Evolutionary conservation across 1,139 yeast genomes (phyloP).

Genomic region (Pneumocystis oryctolagi): DNA sequence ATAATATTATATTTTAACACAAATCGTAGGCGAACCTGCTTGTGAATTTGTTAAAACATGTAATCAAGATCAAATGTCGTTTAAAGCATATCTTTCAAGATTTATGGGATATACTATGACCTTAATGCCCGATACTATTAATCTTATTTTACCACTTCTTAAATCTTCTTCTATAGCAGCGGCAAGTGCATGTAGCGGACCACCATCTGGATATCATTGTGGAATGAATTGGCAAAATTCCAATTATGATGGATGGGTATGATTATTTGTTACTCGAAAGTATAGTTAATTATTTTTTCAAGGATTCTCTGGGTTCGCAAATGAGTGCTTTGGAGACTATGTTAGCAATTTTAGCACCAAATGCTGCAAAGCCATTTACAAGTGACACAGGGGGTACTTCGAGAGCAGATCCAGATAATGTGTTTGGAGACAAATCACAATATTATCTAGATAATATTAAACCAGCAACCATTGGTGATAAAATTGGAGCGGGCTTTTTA

Average conservation of each 20-base stretch:
- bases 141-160: slow-evolving; percentile 33
- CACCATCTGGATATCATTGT: slow-evolving; percentile 62
- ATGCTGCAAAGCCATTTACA: slow-evolving; percentile 31
- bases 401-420: slow-evolving; percentile 24
- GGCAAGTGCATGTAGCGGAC: slow-evolving; percentile 58
- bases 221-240: slow-evolving; percentile 45
- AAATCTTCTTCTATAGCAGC: slow-evolving; percentile 47
- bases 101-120: slow-evolving; percentile 46
- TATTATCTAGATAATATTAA: slow-evolving; percentile 20
- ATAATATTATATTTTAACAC: background rate
- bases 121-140: slow-evolving; percentile 40
- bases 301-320: slow-evolving; percentile 60
- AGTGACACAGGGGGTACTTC: slow-evolving; percentile 36
- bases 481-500: slow-evolving; percentile 78
- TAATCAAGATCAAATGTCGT: slow-evolving; percentile 62
- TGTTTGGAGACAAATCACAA: slow-evolving; percentile 14
- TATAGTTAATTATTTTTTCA: background rate
- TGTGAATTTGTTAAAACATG: slow-evolving; percentile 48
- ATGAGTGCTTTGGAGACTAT: slow-evolving; percentile 62
- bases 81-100: slow-evolving; percentile 58
- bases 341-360: slow-evolving; percentile 30
- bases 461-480: slow-evolving; percentile 44
- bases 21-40: slow-evolving; percentile 44
- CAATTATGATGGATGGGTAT: slow-evolving; percentile 1
- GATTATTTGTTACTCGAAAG: background rate